Evolutionary conservation across 352 stramenopile species (phyloP), one percentile per base, ranked within the genome.

Genomic region (Phytopythium vexans): DNA sequence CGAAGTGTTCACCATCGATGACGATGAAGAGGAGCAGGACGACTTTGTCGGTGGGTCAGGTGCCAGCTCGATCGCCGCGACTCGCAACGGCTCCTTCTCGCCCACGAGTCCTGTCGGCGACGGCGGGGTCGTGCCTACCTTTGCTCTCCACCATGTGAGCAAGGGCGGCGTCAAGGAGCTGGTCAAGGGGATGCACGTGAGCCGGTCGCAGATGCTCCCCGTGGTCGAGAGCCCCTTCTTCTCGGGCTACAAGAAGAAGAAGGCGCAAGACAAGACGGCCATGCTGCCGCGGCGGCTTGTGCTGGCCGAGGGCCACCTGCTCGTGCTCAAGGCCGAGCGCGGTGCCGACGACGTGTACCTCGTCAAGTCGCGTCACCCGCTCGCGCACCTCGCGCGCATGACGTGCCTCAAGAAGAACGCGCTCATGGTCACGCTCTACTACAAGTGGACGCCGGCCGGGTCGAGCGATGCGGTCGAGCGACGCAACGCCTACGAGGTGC

Each of bases 401-500:
- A 95, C 85, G 43, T 93, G 79, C 58, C 65, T 93, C 56, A 95
- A 93, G 64, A 95, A 95, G 68, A 95, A 93, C 38, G 79, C 81
- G 16, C 68, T 93, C 40, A 89, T 93, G 82, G 83, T 95, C 5
- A 92, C 72, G 11, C 67, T 95, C 45, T 93, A 95, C 67, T 91
- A 92, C 82, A 92, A 84, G 69, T 92, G 73, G 71, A 81, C 86
- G 52, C 50, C 62, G 3, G 47, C 56, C 0, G 41, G 27, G 1
- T 54, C 67, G 32, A 64, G 65, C 31, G 56, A 82, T 8, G 54
- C 80, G n/a, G 8, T 74, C 12, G 80, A 91, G 54, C 73, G 74
- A 41, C 72, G 76, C 35, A 94, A 94, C 44, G 66, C 74, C 34
- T 92, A 94, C 72, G 82, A 94, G 52, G 70, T 94, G 53, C 81